A percentile compares a stretch with the other conserved stretches of the same genome.
Evolutionary conservation across 371 early-diverging fungal species (phyloP).

Genomic region (Fennellomyces sp.): DNA sequence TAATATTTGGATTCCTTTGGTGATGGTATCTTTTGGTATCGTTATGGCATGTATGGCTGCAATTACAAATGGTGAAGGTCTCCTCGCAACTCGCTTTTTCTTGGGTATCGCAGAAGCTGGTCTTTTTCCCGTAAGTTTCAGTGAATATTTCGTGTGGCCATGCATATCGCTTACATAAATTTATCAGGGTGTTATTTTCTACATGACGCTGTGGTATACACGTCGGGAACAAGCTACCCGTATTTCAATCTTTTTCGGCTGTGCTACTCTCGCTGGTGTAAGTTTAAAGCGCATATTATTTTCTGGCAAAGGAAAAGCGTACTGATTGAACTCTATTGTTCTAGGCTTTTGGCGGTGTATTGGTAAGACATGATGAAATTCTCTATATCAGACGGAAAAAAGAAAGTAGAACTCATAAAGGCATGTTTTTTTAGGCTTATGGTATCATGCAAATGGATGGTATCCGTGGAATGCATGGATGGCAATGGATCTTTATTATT

Average conservation of each 20-base stretch:
- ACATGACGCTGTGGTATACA: conserved; percentile 53
- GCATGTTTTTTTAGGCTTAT: conserved; percentile 40
- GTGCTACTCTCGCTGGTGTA: conserved; percentile 71
- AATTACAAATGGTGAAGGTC: conserved; percentile 39
- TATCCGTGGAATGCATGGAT: conserved; percentile 42
- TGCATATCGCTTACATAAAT: no score
- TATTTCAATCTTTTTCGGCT: conserved; percentile 69
- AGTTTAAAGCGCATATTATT: conserved; percentile 15
- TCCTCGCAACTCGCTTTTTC: conserved; percentile 67
- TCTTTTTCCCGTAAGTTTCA: conserved; percentile 46
- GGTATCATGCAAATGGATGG: conserved; percentile 66
- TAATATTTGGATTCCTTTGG: conserved; percentile 71
- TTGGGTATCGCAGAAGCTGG: conserved; percentile 74
- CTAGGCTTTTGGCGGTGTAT: conserved; percentile 59
- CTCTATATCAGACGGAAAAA: not conserved
- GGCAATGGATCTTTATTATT: conserved; percentile 79
- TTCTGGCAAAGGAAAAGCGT: not conserved
- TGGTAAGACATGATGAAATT: conserved; percentile 26
- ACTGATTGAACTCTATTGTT: not conserved
- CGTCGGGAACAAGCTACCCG: conserved; percentile 74
- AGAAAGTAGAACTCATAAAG: not conserved
- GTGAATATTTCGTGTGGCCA: not conserved
- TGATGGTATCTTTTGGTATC: conserved; percentile 52
- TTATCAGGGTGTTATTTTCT: conserved; percentile 42
- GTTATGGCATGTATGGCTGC: conserved; percentile 54